Evolutionary conservation across 108 stramenopile species (phyloP).

Genomic region (Bacterosira constricta): DNA sequence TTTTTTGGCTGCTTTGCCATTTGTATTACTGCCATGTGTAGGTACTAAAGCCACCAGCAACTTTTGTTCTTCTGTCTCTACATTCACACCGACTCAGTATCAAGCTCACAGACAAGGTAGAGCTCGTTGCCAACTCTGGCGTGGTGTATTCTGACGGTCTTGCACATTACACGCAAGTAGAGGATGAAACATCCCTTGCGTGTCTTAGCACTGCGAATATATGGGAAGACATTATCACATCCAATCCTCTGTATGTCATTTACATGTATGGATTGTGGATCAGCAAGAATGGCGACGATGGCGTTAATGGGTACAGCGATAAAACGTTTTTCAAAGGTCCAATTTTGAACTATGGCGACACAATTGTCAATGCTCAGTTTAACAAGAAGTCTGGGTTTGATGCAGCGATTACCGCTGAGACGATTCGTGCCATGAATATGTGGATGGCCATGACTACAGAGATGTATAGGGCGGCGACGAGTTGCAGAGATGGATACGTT

Average conservation of each 20-base stretch:
- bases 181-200: conserved; percentile 37
- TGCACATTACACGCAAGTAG: conserved; percentile 31
- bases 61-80: too few relatives aligned
- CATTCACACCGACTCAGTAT: conserved; percentile 5
- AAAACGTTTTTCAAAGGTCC: conserved; percentile 45
- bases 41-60: too few relatives aligned
- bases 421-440: conserved; percentile 49
- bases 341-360: conserved; percentile 40
- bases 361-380: conserved; percentile 38
- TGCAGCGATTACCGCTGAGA: conserved; percentile 52
- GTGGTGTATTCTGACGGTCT: conserved; percentile 21
- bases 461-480: conserved; percentile 54
- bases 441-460: conserved; percentile 71
- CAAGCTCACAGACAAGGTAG: conserved; percentile 30
- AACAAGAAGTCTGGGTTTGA: conserved; percentile 32
- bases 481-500: conserved; percentile 28
- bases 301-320: conserved; percentile 46
- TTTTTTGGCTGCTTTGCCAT: not conserved
- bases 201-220: conserved; percentile 10
- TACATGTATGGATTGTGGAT: conserved; percentile 46
- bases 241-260: conserved; percentile 42
- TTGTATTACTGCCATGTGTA: too few relatives aligned
- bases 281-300: conserved; percentile 29
- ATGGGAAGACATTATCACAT: conserved; percentile 17
- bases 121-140: conserved; percentile 25